Evolutionary conservation across 805 yeast genomes (phyloP), one percentile per base, ranked within the genome.

Genomic region (Wickerhamomyces canadensis): DNA sequence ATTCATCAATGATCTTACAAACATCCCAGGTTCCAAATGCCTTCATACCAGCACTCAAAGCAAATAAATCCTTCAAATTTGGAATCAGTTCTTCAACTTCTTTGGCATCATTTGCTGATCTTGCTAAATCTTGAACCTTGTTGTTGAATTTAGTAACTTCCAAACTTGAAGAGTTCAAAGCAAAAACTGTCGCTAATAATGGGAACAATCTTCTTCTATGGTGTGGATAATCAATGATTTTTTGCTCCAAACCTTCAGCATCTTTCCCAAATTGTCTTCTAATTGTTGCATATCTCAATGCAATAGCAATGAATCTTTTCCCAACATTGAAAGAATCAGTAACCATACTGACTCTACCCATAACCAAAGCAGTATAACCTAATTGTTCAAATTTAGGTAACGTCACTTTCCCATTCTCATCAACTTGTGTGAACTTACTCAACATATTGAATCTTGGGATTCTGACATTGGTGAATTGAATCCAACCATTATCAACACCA

Each of bases 401-500:
- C 24, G 70, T 70, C 41, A 84, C 94, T 34, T 74, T 74, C 31
- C 89, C 89, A 16, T 77, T 75, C n/a, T 70, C 62, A 31, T 74
- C 71, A 37, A 89, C 85, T 54, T 77, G 73, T 36, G 88, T 76
- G 62, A 80, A 88, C 60, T 80, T 84, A 61, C 80, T 78, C 52
- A 89, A 67, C 93, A 89, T 79, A 61, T 72, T 84, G 56, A 74
- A 80, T 44, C 88, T 74, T 38, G 97, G 97, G 45, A 89, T 84
- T 35, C 79, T 71, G 35, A 87, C 96, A 49, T 80, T 71, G 34
- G 84, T 70, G 64, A 84, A 89, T 64, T 88, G 96, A 54, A 89
- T 85, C 96, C 96, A 89, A 37, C 97, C 97, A 60, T 89, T 89
- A 57, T 89, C 97, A 48, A 89, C 84, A 40, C 95, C 96, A 54